Evolutionary conservation across 192 early-diverging fungal genomes (phyloP).

Genomic region (Coemansia sp.): DNA sequence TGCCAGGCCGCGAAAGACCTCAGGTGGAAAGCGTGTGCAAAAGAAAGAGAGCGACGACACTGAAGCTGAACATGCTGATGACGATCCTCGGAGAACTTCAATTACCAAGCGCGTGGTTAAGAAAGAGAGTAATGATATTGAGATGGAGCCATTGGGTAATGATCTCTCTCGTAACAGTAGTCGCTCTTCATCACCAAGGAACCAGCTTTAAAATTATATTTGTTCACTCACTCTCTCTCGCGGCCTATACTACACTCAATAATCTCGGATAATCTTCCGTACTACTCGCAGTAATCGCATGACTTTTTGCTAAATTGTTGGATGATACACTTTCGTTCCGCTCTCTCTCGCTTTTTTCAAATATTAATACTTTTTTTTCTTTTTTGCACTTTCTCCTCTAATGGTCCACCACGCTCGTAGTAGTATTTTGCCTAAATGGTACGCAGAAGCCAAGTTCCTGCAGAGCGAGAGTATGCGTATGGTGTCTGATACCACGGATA

Average conservation of each 20-base stretch:
- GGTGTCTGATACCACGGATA: conserved; percentile 20
- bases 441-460: conserved; percentile 33
- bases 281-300: too few relatives aligned
- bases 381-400: not conserved
- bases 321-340: too few relatives aligned
- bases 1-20: not conserved
- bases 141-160: conserved; percentile 34
- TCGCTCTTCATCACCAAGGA: not conserved
- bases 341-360: not conserved
- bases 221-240: not conserved
- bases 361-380: not conserved
- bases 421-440: conserved; percentile 33
- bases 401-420: conserved; percentile 21
- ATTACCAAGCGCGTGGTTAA: not conserved
- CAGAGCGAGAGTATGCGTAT: conserved; percentile 18
- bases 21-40: not conserved
- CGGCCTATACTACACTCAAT: too few relatives aligned
- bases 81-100: not conserved
- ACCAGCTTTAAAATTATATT: not conserved
- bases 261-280: too few relatives aligned
- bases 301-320: too few relatives aligned
- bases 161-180: too few relatives aligned
- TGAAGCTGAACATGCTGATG: not conserved
- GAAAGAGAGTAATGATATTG: conserved; percentile 21
- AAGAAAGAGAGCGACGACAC: not conserved